Evolutionary conservation across 129 eudicot genomes (phyloP).

Genomic region (Solidago caesia): DNA sequence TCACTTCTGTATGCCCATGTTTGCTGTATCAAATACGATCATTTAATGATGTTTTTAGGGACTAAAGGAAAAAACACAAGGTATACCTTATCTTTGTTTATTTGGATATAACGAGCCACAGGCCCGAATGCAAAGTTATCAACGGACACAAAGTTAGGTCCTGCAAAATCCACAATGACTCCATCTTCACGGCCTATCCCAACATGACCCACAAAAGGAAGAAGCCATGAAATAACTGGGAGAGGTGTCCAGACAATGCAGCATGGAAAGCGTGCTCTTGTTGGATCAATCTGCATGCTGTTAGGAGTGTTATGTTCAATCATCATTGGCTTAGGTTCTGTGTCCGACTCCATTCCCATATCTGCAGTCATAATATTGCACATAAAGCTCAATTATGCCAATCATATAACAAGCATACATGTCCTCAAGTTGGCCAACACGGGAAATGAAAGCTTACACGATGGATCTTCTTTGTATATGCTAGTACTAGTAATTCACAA

Average conservation of each 20-base stretch:
- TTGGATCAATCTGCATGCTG: conserved; percentile 59
- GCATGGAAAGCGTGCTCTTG: conserved; percentile 73
- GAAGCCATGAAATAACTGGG: conserved; percentile 84
- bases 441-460: background rate
- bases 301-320: conserved; percentile 37
- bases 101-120: conserved; percentile 68
- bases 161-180: conserved; percentile 83
- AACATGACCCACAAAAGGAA: conserved; percentile 82
- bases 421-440: conserved; percentile 1
- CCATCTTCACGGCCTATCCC: conserved; percentile 96
- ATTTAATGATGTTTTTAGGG: too few relatives aligned
- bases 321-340: conserved; percentile 39
- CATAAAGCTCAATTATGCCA: conserved; percentile 10
- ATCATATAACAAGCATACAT: background rate
- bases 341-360: conserved; percentile 29
- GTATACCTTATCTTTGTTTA: conserved; percentile 67
- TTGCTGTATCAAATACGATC: too few relatives aligned
- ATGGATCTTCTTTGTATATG: background rate
- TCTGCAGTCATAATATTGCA: conserved; percentile 22
- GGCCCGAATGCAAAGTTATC: conserved; percentile 86
- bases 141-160: conserved; percentile 81
- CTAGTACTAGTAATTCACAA: too few relatives aligned
- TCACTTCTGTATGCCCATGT: conserved; percentile 26
- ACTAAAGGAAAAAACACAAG: background rate
- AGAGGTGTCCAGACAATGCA: conserved; percentile 95